A percentile compares a stretch with the other conserved stretches of the same genome.
phyloP scores from a whole-genome alignment of 768 basidiomycete genomes.

The Suillus alpinus region DNA sequence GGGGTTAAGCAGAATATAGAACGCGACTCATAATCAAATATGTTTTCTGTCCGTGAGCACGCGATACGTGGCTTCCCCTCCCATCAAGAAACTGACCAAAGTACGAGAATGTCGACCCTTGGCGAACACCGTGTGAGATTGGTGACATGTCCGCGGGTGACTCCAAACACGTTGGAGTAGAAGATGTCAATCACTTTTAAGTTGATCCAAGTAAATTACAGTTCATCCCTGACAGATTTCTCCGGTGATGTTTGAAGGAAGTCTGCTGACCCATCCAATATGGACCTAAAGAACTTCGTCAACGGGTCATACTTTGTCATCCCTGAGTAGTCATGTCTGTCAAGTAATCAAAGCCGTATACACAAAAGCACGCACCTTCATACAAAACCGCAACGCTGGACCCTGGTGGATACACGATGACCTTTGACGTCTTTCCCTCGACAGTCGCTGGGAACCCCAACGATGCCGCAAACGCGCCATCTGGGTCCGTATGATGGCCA shows the following conservation, averaged over 20 bases:
- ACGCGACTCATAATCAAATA: background rate
- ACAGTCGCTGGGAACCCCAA: slow-evolving; percentile 58
- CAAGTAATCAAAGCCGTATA: background rate
- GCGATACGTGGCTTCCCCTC: background rate
- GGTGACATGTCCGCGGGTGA: background rate
- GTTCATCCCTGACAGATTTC: slow-evolving; percentile 31
- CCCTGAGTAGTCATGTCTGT: slow-evolving; percentile 38
- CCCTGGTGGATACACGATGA: slow-evolving; percentile 67
- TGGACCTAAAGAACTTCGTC: slow-evolving; percentile 67
- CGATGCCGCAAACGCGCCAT: slow-evolving; percentile 54
- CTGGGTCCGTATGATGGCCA: slow-evolving; percentile 62
- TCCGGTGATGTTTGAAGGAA: slow-evolving; percentile 41
- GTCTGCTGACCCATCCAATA: slow-evolving; percentile 66
- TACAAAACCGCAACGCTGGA: slow-evolving; percentile 58
- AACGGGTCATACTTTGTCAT: slow-evolving; percentile 72
- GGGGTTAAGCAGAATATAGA: background rate
- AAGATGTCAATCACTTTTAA: background rate
- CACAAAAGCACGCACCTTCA: slow-evolving; percentile 48
- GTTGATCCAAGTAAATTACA: slow-evolving; percentile 14
- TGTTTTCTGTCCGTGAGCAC: background rate
- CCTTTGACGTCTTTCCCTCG: slow-evolving; percentile 55
- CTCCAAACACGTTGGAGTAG: background rate
- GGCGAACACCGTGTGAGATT: background rate
- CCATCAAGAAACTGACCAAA: background rate
- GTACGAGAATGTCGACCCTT: background rate